phyloP scores from a whole-genome alignment of 192 early-diverging fungal genomes.

The Spizellomyces sp. region DNA sequence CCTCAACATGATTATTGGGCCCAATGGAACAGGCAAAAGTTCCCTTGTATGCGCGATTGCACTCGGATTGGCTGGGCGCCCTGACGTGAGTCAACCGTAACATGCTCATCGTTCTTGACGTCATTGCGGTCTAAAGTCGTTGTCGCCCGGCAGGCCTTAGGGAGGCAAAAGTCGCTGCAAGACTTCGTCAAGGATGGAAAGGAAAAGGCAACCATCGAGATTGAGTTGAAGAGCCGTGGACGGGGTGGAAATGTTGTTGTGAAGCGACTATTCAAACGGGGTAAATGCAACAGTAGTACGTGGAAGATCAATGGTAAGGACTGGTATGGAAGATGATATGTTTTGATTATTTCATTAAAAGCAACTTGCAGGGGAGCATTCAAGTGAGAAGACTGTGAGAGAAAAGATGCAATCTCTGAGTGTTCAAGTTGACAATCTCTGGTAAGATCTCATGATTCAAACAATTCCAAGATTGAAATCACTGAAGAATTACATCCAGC shows the following conservation, averaged over 20 bases:
- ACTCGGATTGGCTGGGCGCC: conserved; percentile 84
- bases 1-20: conserved; percentile 96
- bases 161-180: conserved; percentile 82
- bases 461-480: background rate
- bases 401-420: conserved; percentile 63
- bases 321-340: too few species aligned
- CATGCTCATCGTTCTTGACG: too few species aligned
- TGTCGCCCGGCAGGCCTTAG: conserved; percentile 60
- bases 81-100: conserved; percentile 36
- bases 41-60: conserved; percentile 96
- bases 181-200: conserved; percentile 93
- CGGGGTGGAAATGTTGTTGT: conserved; percentile 31
- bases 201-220: conserved; percentile 79
- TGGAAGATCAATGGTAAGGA: conserved; percentile 84
- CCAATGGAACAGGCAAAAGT: conserved; percentile 96
- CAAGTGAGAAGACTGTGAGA: conserved; percentile 67
- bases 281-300: conserved; percentile 35
- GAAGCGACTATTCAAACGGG: conserved; percentile 31
- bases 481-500: conserved; percentile 36
- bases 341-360: background rate
- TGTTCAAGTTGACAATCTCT: conserved; percentile 96
- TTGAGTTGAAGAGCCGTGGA: conserved; percentile 70
- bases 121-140: too few species aligned
- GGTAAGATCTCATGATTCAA: conserved; percentile 50
- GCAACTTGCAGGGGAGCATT: conserved; percentile 47